phyloP scores from a whole-genome alignment of 2,329 filamentous ascomycete species.

The Penicillium italicum region DNA sequence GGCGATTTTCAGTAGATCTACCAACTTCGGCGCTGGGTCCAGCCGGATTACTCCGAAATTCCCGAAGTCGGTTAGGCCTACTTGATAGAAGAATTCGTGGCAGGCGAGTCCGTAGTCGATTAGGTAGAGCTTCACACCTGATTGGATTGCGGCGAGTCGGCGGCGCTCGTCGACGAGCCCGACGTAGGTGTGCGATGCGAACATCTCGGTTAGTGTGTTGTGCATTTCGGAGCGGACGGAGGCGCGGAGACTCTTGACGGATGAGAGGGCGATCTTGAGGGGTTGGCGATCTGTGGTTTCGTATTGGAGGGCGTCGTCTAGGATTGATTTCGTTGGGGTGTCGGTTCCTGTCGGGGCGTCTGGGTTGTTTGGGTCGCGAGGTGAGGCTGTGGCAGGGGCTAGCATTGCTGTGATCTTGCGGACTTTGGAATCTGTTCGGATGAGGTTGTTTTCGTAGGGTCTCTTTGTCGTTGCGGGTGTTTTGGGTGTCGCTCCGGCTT shows the following conservation, averaged over 20 bases:
- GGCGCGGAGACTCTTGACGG: conserved; percentile 77
- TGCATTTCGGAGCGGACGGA: conserved; percentile 79
- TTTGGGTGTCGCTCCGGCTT: conserved; percentile 34
- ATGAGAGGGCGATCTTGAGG: conserved; percentile 70
- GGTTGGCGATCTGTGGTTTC: conserved; percentile 66
- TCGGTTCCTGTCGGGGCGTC: conserved; percentile 33
- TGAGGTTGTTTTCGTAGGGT: conserved; percentile 78
- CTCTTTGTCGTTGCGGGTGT: conserved; percentile 45
- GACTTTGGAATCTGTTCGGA: conserved; percentile 81
- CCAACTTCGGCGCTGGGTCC: conserved; percentile 67
- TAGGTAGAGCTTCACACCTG: conserved; percentile 85
- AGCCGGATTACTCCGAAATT: conserved; percentile 88
- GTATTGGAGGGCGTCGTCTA: conserved; percentile 61
- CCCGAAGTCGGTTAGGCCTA: conserved; percentile 90
- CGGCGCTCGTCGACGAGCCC: conserved; percentile 84
- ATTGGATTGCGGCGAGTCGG: conserved; percentile 87
- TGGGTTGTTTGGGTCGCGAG: conserved; percentile 24
- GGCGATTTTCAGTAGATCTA: conserved; percentile 67
- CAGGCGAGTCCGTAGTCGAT: conserved; percentile 86
- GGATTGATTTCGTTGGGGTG: conserved; percentile 21
- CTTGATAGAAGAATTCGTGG: conserved; percentile 91
- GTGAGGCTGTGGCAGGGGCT: conserved; percentile 46
- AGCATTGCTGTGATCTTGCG: conserved; percentile 98
- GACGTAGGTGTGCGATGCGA: conserved; percentile 86
- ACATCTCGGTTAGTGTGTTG: conserved; percentile 78